A percentile compares a stretch with the other conserved stretches of the same genome.
Evolutionary conservation across 345 rosid species (phyloP).

Genomic region (Pistacia vera): DNA sequence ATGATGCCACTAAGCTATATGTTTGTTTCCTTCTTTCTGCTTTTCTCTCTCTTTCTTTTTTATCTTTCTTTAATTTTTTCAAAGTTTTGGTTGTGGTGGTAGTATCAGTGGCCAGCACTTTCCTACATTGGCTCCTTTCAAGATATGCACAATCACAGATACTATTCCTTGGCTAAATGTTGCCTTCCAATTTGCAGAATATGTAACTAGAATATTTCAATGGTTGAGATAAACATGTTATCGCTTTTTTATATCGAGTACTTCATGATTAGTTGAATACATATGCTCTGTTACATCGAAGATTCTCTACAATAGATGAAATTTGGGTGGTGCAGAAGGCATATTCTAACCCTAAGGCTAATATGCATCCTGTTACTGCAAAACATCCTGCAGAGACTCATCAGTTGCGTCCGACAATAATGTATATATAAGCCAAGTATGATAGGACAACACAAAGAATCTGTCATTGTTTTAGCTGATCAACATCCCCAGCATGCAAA

Average conservation of each 20-base stretch:
- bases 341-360: too few species aligned
- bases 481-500: background rate
- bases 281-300: too few species aligned
- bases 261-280: too few species aligned
- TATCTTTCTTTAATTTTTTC: background rate
- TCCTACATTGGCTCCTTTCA: slow-evolving; percentile 1
- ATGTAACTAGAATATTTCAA: background rate
- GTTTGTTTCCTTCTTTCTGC: slow-evolving; percentile 9
- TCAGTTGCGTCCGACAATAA: background rate
- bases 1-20: background rate
- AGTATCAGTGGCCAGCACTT: slow-evolving; percentile 20
- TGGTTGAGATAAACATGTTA: too few species aligned
- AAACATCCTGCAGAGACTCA: slow-evolving; percentile 4
- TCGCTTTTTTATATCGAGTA: too few species aligned
- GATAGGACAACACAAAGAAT: slow-evolving; percentile 14
- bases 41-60: background rate
- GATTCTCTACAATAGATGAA: background rate
- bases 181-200: too few species aligned
- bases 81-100: background rate
- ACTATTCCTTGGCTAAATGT: background rate
- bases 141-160: background rate
- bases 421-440: background rate
- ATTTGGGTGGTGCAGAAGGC: slow-evolving; percentile 1
- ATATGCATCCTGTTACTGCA: slow-evolving; percentile 1
- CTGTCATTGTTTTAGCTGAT: slow-evolving; percentile 7